Base-by-base conservation (phyloP, 441 rosid species). In the Populus hybrid region DNA sequence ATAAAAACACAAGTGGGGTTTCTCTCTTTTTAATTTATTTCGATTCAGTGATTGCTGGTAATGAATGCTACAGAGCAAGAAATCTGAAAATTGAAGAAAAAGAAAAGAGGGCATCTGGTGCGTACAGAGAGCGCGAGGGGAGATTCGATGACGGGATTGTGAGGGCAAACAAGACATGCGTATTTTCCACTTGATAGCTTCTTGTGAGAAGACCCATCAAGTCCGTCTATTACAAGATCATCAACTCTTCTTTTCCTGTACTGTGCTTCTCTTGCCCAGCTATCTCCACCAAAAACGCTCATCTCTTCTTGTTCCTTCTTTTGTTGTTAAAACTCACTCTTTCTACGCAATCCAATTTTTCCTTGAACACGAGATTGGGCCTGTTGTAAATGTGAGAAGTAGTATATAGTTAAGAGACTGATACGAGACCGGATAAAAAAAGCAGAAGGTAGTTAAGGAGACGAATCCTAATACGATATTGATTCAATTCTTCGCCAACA, bases 251-350 rank as follows among this genome's bases (percentile, higher is more conserved):
- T 70, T 75, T 85, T 86, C 76, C 84, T 80, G 82, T 76, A 30
- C n/a, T 83, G 86, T 20, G 86, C 87, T 70, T 86, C 89, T 73
- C 90, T 83, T 21, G 77, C 89, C 89, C 89, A 88, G 54, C 89
- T 82, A 59, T 88, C 90, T 72, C 89, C 89, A 69, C 90, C 87
- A 72, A 61, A 88, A 32, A 83, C 87, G 59, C 90, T 88, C 90
- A 86, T 88, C 76, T 50, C 57, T 30, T 16, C 16, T 4, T 3
- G 30, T 72, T 21, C 26, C 26, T 9, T 38, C 34, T 6, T 34
- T 30, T 40, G 46, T 3, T 10, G 46, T 40, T 40, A 40, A 40
- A 40, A 40, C 8, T 40, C 14, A 10, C 46, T 40, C 46, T 36
- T 36, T 36, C 46, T 40, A 10, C 14, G 46, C 0, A 2, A 40